These are phyloP conservation scores for Phytophthora cajani DNA, from an alignment of 352 stramenopile species.

Conservation along the genomic window DNA sequence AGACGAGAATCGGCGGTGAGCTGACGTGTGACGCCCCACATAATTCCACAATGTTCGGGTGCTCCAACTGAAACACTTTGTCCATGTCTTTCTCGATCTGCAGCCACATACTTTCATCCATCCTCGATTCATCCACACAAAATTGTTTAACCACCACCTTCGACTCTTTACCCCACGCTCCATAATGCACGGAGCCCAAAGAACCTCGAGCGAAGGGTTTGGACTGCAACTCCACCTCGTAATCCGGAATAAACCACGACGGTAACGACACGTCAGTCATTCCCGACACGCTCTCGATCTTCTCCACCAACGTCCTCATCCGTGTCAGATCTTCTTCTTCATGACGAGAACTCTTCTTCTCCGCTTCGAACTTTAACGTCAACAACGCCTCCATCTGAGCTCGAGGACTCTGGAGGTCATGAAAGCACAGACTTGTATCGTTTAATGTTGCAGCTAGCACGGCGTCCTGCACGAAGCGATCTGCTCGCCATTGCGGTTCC, in stretches of 20 bases:
- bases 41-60: slow-evolving; percentile 14
- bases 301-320: slow-evolving; percentile 7
- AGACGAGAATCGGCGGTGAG: slow-evolving; percentile 16
- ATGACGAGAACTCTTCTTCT: background rate
- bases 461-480: background rate
- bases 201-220: slow-evolving; percentile 1
- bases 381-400: slow-evolving; percentile 28
- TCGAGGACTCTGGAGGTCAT: background rate
- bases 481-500: background rate
- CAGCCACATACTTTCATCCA: slow-evolving; percentile 2
- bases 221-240: background rate
- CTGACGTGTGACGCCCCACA: slow-evolving; percentile 12
- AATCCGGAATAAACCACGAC: slow-evolving; percentile 4
- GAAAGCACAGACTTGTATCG: background rate
- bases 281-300: background rate
- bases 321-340: background rate
- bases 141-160: slow-evolving; percentile 4
- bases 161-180: background rate
- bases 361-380: slow-evolving; percentile 25
- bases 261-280: background rate
- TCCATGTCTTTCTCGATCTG: slow-evolving; percentile 10
- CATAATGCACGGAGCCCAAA: background rate
- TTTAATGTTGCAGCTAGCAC: background rate
- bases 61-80: slow-evolving; percentile 6
- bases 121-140: background rate